Evolutionary conservation across 441 rosid genomes (phyloP).

Genomic region (Erodium moschatum): DNA sequence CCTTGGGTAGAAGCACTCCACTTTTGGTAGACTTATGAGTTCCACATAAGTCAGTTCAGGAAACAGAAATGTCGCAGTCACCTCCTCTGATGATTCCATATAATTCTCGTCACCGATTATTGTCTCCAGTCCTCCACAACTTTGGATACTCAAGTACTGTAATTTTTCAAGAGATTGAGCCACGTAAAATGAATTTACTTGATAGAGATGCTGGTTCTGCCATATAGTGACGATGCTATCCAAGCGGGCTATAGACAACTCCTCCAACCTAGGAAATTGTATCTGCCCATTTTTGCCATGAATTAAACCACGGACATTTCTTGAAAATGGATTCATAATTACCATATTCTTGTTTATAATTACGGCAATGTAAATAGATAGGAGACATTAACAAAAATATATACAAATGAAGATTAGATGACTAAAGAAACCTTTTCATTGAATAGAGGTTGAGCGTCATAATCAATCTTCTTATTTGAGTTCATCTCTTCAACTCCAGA

Average conservation of each 20-base stretch:
- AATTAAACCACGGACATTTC: not conserved
- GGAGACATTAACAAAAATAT: not conserved
- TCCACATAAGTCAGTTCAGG: not conserved
- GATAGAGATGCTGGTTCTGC: not conserved
- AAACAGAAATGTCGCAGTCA: not conserved
- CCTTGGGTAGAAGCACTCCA: conserved; percentile 2
- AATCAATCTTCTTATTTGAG: not conserved
- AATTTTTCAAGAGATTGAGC: not conserved
- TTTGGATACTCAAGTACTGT: not conserved
- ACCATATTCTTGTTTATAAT: not conserved
- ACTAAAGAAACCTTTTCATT: not conserved
- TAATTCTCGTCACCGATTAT: not conserved
- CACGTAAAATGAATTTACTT: not conserved
- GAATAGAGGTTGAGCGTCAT: not conserved
- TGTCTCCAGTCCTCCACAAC: not conserved
- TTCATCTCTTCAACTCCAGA: not conserved
- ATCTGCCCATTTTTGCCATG: not conserved
- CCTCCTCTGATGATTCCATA: too few relatives aligned
- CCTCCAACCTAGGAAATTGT: not conserved
- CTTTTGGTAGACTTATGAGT: not conserved
- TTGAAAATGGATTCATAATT: not conserved
- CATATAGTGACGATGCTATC: not conserved
- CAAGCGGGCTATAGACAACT: not conserved
- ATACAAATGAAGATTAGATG: not conserved
- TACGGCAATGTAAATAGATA: too few relatives aligned